These are phyloP conservation scores for Eremothecium gossypii DNA, from an alignment of 1,139 yeast genomes.

Conservation along the genomic window DNA sequence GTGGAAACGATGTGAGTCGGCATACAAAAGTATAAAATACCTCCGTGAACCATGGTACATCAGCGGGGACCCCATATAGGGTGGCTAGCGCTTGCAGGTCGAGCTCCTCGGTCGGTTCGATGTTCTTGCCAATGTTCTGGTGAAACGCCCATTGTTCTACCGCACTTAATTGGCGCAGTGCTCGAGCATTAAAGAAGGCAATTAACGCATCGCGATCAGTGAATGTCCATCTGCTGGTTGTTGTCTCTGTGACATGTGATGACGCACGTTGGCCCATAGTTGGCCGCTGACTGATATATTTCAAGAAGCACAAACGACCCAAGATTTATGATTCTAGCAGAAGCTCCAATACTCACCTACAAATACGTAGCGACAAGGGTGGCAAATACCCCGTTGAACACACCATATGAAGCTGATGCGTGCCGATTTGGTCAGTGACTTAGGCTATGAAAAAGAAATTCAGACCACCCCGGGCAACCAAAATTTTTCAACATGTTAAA, in stretches of 20 bases:
- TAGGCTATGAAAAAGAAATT: not conserved
- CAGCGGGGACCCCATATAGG: slow-evolving; percentile 29
- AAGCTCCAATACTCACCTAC: not conserved
- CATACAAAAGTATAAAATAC: slow-evolving; percentile 31
- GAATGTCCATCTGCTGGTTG: not conserved
- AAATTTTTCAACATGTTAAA: slow-evolving; percentile 2
- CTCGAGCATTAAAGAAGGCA: slow-evolving; percentile 7
- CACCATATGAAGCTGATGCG: not conserved
- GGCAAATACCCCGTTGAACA: not conserved
- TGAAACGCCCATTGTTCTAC: slow-evolving; percentile 21
- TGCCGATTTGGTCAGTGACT: not conserved
- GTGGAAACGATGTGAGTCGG: slow-evolving; percentile 38
- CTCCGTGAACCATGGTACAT: slow-evolving; percentile 23
- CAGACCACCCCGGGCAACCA: not conserved
- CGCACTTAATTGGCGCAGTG: slow-evolving; percentile 14
- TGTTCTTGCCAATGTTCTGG: slow-evolving; percentile 19
- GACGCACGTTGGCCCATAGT: slow-evolving; percentile 15
- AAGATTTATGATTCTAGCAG: not conserved
- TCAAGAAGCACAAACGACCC: not conserved
- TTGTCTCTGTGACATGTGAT: not conserved
- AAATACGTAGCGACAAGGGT: not conserved
- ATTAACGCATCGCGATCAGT: slow-evolving; percentile 4
- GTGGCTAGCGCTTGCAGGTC: slow-evolving; percentile 22
- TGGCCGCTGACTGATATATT: not conserved
- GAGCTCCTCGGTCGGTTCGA: slow-evolving; percentile 26